Base-by-base conservation (phyloP, 1,284 basidiomycete species). In the Marasmius tenuissimus region DNA sequence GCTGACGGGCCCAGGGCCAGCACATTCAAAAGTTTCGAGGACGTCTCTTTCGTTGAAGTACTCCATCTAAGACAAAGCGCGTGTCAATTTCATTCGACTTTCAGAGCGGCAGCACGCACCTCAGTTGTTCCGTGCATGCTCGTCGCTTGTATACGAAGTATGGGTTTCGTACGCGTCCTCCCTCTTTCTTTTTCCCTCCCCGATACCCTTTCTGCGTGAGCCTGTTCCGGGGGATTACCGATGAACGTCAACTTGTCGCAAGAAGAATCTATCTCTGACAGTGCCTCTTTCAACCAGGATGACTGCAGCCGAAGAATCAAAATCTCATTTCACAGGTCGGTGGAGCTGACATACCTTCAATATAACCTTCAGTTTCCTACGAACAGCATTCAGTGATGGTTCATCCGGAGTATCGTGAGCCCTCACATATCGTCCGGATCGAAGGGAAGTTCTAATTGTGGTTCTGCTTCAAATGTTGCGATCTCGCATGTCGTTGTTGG, bases 401-500 rank as follows among this genome's bases (percentile, higher is more conserved):
- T 66, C 45, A 22, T 27, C 18, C 42, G 42, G 59, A 27, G 22
- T 57, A 49, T 20, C 47, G 52, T 40, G 52, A 35, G 53, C 16
- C 75, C 88, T 71, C 69, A 89, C 89, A 86, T 85, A 61, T 82
- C 76, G 11, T 88, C 83, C 47, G 81, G 80, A 66, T 94, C 87
- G 70, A 96, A 95, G 3, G 87, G 81, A 37, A 97, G 84, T 59
- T 95, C 91, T 47, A 94, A 79, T 61, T 89, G 81, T 20, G 89
- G 87, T 66, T 96, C 94, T 2, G 93, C 86, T 57, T 95, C 93
- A 67, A 91, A 92, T 0, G 94, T 94, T 22, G 87, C 85, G 61
- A 98, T 87, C 72, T 96, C 90, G 73, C 95, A 97, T 16, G 85
- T 90, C 7, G 96, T 96, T 0, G 89, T 93, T 0, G 95, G 95